phyloP scores from a whole-genome alignment of 306 rosid genomes.

The Trifolium subterraneum region DNA sequence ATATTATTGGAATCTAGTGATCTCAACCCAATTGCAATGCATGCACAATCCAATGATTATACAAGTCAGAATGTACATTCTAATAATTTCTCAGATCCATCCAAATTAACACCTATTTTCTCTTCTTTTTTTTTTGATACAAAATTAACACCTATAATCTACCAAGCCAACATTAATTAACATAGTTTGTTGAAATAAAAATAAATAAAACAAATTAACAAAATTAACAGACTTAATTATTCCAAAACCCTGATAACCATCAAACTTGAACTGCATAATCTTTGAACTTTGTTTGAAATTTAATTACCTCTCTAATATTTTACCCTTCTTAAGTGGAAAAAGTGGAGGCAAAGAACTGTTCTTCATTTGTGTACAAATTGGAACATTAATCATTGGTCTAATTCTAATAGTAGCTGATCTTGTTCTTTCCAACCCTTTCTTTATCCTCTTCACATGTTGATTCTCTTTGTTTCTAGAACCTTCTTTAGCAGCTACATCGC shows the following conservation, averaged over 20 bases:
- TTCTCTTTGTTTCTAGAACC: slow-evolving; percentile 61
- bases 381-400: slow-evolving; percentile 94
- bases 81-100: slow-evolving; percentile 62
- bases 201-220: slow-evolving; percentile 17
- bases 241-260: slow-evolving; percentile 40
- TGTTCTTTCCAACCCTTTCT: slow-evolving; percentile 91
- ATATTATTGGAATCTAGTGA: slow-evolving; percentile 33
- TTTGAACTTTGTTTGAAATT: slow-evolving; percentile 19
- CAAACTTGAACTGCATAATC: slow-evolving; percentile 31
- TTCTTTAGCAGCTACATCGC: slow-evolving; percentile 65
- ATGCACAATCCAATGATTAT: slow-evolving; percentile 53
- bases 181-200: slow-evolving; percentile 31
- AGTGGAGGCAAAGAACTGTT: slow-evolving; percentile 85
- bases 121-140: neutral
- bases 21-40: slow-evolving; percentile 39
- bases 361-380: slow-evolving; percentile 88
- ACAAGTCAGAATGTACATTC: slow-evolving; percentile 82
- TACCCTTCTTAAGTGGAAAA: slow-evolving; percentile 87
- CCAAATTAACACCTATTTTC: slow-evolving; percentile 57
- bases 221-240: slow-evolving; percentile 53
- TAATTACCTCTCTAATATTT: slow-evolving; percentile 66
- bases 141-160: slow-evolving; percentile 49
- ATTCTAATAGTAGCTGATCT: slow-evolving; percentile 89
- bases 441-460: slow-evolving; percentile 68
- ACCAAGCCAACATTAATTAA: slow-evolving; percentile 49